Evolutionary conservation across 768 basidiomycete species (phyloP).

Genomic region (Pluteus cervinus): DNA sequence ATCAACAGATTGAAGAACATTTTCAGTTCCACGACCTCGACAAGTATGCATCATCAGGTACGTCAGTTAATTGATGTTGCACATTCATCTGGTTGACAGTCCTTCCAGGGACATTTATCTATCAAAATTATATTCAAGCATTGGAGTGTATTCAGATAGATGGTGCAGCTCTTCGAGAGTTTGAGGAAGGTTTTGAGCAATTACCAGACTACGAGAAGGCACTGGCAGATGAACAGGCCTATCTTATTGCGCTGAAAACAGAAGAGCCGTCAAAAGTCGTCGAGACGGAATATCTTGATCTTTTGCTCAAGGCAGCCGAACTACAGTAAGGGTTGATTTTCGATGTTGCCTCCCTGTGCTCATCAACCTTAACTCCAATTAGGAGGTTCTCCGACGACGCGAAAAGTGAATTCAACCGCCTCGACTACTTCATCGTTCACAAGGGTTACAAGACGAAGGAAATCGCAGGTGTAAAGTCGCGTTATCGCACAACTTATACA

Average conservation of each 20-base stretch:
- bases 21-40: conserved; percentile 14
- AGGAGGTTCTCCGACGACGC: neutral
- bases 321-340: no score
- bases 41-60: conserved; percentile 14
- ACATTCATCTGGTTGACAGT: neutral
- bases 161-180: neutral
- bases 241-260: no score
- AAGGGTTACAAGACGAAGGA: neutral
- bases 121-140: conserved; percentile 8
- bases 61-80: neutral
- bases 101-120: conserved; percentile 6
- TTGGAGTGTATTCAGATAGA: conserved; percentile 1
- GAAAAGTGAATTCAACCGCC: neutral
- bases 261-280: no score
- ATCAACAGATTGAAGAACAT: conserved; percentile 18
- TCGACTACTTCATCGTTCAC: neutral
- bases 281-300: no score
- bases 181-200: neutral
- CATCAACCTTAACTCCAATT: neutral
- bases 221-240: neutral
- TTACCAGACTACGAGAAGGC: neutral
- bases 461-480: neutral
- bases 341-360: neutral
- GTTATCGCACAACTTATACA: neutral
- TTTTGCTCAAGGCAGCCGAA: no score